Evolutionary conservation across 1,139 yeast species (phyloP).

Genomic region (Lipomyces yarrowii): DNA sequence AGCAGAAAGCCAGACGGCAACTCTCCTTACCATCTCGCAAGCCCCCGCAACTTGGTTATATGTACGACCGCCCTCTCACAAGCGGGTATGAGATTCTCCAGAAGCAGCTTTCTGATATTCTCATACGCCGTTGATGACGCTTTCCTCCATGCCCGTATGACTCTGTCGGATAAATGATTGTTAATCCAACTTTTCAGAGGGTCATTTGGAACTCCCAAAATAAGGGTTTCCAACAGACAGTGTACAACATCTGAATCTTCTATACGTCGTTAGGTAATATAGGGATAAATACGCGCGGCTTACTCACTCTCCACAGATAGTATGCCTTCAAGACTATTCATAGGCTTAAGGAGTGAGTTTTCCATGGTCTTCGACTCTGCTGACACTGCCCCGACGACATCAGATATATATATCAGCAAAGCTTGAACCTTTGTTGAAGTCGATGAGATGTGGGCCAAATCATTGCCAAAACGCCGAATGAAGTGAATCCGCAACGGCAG

Average conservation of each 20-base stretch:
- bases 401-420: conserved; percentile 24
- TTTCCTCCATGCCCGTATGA: conserved; percentile 53
- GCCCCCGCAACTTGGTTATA: conserved; percentile 50
- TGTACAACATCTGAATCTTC: background rate
- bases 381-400: conserved; percentile 16
- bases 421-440: conserved; percentile 19
- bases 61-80: conserved; percentile 59
- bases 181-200: conserved; percentile 52
- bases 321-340: conserved; percentile 5
- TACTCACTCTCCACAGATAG: conserved; percentile 1
- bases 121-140: conserved; percentile 56
- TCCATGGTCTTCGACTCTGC: conserved; percentile 27
- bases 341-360: conserved; percentile 9
- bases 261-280: background rate
- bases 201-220: conserved; percentile 35
- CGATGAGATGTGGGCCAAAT: conserved; percentile 19
- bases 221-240: conserved; percentile 27
- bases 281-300: background rate
- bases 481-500: conserved; percentile 27
- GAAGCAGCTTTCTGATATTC: conserved; percentile 48
- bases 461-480: conserved; percentile 27
- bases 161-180: conserved; percentile 58
- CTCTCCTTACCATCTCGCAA: conserved; percentile 34
- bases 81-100: conserved; percentile 56
- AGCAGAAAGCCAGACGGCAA: background rate